phyloP scores from a whole-genome alignment of 1,139 yeast genomes.

The Sugiyamaella xylanicola region DNA sequence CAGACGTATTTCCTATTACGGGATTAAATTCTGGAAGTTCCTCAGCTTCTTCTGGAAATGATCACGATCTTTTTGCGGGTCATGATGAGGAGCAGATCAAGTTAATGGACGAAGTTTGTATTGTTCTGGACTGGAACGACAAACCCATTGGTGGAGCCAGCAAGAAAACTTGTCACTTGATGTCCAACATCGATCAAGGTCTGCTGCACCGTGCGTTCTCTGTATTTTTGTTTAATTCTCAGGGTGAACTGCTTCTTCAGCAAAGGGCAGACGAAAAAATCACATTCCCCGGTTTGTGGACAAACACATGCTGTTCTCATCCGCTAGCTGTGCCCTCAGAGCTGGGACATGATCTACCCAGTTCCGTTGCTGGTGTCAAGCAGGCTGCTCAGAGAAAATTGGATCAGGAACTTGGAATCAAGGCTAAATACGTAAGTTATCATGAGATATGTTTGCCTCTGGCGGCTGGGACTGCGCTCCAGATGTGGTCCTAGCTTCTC shows the following conservation, averaged over 20 bases:
- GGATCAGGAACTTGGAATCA: conserved; percentile 89
- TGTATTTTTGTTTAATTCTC: conserved; percentile 81
- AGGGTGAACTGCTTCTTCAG: conserved; percentile 77
- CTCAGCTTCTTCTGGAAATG: conserved; percentile 29
- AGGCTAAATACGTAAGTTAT: conserved; percentile 49
- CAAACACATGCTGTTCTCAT: conserved; percentile 98
- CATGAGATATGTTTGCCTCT: neutral
- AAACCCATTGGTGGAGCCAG: conserved; percentile 90
- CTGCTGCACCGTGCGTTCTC: conserved; percentile 94
- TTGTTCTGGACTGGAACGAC: conserved; percentile 87
- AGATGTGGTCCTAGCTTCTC: too few species aligned
- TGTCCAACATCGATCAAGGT: conserved; percentile 83
- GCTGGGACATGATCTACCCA: conserved; percentile 62
- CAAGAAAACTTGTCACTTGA: conserved; percentile 87
- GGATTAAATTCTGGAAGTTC: conserved; percentile 11
- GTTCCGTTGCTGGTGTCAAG: conserved; percentile 76
- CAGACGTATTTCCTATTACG: conserved; percentile 27
- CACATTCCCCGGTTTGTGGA: conserved; percentile 96
- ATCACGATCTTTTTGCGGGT: conserved; percentile 59
- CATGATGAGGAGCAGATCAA: conserved; percentile 93
- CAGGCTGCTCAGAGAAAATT: conserved; percentile 90
- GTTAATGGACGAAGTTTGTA: conserved; percentile 95
- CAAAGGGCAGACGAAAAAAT: conserved; percentile 96
- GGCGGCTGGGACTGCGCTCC: too few species aligned
- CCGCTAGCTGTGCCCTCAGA: conserved; percentile 86